phyloP scores from a whole-genome alignment of 176 grass and related monocot species.

The Poa pratensis region DNA sequence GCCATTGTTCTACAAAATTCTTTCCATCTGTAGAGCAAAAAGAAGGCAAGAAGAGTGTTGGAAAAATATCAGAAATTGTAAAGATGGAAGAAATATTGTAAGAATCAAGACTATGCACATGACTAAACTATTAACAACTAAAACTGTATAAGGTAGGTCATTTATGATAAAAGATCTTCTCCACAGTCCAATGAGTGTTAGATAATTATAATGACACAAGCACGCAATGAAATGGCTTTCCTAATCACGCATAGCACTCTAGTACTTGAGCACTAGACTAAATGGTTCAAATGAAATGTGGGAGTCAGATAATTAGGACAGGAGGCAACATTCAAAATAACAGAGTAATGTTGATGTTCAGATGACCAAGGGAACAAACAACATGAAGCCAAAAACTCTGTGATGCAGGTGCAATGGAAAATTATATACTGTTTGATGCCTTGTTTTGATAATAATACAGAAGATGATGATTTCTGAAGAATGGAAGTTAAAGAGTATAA shows the following conservation, averaged over 20 bases:
- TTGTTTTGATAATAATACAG: not conserved
- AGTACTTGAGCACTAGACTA: not conserved
- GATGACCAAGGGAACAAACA: not conserved
- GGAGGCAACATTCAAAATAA: not conserved
- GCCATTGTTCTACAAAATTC: conserved; percentile 70
- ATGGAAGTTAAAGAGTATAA: not conserved
- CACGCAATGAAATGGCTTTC: not conserved
- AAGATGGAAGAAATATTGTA: not conserved
- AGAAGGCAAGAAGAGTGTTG: conserved; percentile 33
- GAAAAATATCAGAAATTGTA: not conserved
- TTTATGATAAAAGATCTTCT: not conserved
- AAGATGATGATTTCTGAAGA: not conserved
- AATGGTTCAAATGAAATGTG: not conserved
- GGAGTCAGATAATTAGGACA: not conserved
- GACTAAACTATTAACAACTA: not conserved
- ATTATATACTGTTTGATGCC: not conserved
- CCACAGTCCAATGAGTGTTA: not conserved
- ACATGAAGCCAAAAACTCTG: not conserved
- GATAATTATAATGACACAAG: not conserved
- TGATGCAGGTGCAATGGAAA: not conserved
- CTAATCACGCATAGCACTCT: not conserved
- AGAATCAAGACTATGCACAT: not conserved
- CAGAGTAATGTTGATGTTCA: not conserved
- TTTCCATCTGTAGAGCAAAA: conserved; percentile 52
- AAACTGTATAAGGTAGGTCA: not conserved